Base-by-base conservation (phyloP, 345 rosid species). In the Aquilaria malaccensis region DNA sequence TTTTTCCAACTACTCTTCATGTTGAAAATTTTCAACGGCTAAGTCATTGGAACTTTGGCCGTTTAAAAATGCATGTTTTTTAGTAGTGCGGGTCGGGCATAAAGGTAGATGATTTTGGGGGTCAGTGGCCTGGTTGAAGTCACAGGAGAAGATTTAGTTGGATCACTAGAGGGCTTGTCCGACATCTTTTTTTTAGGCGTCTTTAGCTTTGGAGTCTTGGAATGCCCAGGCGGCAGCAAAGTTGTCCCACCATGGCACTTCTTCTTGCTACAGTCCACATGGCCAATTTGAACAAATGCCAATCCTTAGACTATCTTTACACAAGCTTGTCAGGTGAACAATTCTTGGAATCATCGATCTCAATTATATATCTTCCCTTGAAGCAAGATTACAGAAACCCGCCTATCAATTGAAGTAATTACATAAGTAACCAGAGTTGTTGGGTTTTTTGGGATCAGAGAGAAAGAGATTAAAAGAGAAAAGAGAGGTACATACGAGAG, bases 241-340 rank as follows among this genome's bases (percentile, higher is more conserved):
- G 22, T 22, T 29, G 54, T 41, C 58, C 77, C 77, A 47, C 72
- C 78, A 22, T 69, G 58, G 12, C 86, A 81, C 50, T 67, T 60
- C 15, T 79, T 83, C 66, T 80, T 81, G 72, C 83, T 87, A 54
- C 97, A 91, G 65, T 91, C 96, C 3, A 88, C 82, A 0, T 86
- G 87, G 9, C 63, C 64, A 14, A 68, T 82, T 47, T 79, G 73
- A 52, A 84, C 81, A 0, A 76, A 9, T 69, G 33, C 56, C 96
- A 91, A 55, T 48, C 61, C 47, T 63, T 77, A 0, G 70, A 33
- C 0, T 70, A 45, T 60, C 72, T 78, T 64, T 88, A 96, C 1
- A 50, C 53, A 11, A 83, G 80, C 62, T 83, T 62, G 12, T 69
- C 78, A 5, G 70, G 67, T 55, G 85, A 67, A 64, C 97, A 91